Base-by-base conservation (phyloP, 371 early-diverging fungal species). In the Apophysomyces ossiformis region DNA sequence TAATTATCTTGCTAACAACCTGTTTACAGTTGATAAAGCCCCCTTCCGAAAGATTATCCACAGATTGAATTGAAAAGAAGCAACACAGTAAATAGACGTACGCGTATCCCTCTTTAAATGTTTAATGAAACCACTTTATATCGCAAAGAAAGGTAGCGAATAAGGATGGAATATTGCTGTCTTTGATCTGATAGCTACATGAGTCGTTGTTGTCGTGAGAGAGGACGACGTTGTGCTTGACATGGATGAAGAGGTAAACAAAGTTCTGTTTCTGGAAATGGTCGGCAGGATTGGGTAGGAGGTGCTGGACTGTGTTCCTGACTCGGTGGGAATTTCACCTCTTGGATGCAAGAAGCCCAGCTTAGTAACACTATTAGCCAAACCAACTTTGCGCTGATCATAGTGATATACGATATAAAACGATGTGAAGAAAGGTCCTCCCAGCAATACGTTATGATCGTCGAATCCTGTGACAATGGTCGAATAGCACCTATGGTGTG, bases 391-490 rank as follows among this genome's bases (percentile, higher is more conserved):
- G 26, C 57, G 37, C 13, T 43, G 59, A 6, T 54, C 57, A 18
- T 69, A 65, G 7, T 65, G 54, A 44, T 67, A 77, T 0, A 67
- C 66, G 1, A 77, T 47, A 47, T 77, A 77, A 62, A 71, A 77
- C 0, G 77, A 73, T 15, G 68, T 62, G 57, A 77, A 77, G 39
- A 77, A 77, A 1, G 77, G 77, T 0, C 77, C 77, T n/a, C 77
- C 77, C 8, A 77, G 37, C 16, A 68, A 66, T 5, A 77, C 59
- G 15, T 67, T 66, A 8, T 64, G 12, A n/a, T 37, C 45, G 13
- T 71, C 72, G 35, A 43, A n/a, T 26, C 68, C 61, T n/a, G 57
- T 65, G 9, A 60, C 61, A 37, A 77, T 71, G 7, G 72, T 62
- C 6, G 77, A 66, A 35, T 71, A 72, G 18, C 77, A 77, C 2